Evolutionary conservation across 805 yeast species (phyloP).

Genomic region (Kuraishia floccosa): DNA sequence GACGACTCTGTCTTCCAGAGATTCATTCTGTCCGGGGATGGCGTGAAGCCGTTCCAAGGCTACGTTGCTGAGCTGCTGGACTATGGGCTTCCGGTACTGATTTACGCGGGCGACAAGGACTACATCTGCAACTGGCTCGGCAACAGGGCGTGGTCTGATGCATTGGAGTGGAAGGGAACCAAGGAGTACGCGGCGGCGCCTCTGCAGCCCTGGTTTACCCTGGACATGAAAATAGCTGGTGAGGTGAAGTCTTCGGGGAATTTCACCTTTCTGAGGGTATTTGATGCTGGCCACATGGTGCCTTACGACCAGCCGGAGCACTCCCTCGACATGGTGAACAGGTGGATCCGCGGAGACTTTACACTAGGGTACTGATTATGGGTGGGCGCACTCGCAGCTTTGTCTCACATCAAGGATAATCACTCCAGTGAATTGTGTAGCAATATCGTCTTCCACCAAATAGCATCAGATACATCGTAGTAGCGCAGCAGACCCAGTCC

Average conservation of each 20-base stretch:
- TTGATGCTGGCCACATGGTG: constrained; percentile 93
- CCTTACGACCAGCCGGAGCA: constrained; percentile 81
- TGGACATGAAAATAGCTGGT: too few species aligned
- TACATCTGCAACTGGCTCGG: constrained; percentile 92
- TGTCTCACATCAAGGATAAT: too few species aligned
- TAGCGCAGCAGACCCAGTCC: too few species aligned
- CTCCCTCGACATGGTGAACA: constrained; percentile 71
- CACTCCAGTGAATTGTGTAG: too few species aligned
- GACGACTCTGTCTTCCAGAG: constrained; percentile 37
- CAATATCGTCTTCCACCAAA: too few species aligned
- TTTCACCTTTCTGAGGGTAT: constrained; percentile 76
- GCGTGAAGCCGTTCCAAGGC: constrained; percentile 53
- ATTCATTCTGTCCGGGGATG: constrained; percentile 51
- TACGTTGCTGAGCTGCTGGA: constrained; percentile 49
- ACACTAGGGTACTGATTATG: too few species aligned
- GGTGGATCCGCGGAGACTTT: constrained; percentile 76
- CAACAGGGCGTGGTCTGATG: constrained; percentile 72
- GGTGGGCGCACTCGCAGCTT: too few species aligned
- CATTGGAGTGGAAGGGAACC: constrained; percentile 52
- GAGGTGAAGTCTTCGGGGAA: constrained; percentile 37
- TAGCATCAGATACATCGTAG: too few species aligned
- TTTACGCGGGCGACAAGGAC: constrained; percentile 93
- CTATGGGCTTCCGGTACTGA: constrained; percentile 62
- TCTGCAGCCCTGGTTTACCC: constrained; percentile 26
- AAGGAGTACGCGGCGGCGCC: constrained; percentile 31